A percentile compares a stretch with the other conserved stretches of the same genome.
These are phyloP conservation scores for Monosporascus cannonballus DNA, from an alignment of 2,329 filamentous ascomycete genomes.

Conservation along the genomic window DNA sequence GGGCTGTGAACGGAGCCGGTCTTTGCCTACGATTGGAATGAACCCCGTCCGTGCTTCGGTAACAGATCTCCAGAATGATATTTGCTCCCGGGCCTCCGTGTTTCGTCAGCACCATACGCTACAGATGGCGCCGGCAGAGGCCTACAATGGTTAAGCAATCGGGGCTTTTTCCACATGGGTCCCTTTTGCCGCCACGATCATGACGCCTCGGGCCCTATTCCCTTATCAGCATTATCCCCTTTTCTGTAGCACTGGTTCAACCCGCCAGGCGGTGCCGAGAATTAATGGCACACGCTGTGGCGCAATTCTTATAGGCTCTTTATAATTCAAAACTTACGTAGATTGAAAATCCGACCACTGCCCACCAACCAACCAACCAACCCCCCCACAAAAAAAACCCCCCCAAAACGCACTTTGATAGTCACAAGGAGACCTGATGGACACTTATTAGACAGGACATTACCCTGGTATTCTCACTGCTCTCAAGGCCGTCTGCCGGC, in stretches of 20 bases:
- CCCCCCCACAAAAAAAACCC: too few relatives aligned
- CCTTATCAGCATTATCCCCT: too few relatives aligned
- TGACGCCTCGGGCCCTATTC: background rate
- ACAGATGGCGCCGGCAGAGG: background rate
- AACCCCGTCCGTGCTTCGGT: background rate
- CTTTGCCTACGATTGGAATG: background rate
- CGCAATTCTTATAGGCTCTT: too few relatives aligned
- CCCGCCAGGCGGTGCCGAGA: too few relatives aligned
- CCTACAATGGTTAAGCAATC: background rate
- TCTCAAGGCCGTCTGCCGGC: background rate
- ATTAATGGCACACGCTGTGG: too few relatives aligned
- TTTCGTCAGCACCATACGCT: background rate
- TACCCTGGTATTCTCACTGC: background rate
- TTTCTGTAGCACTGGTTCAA: too few relatives aligned
- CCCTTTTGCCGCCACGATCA: background rate
- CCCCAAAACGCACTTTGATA: too few relatives aligned
- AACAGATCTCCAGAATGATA: background rate
- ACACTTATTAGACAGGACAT: background rate
- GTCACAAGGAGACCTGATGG: background rate
- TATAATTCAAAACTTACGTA: too few relatives aligned
- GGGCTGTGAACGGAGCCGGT: background rate
- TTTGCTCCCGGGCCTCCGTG: background rate
- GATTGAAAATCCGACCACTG: too few relatives aligned
- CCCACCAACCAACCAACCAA: too few relatives aligned
- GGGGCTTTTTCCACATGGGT: background rate